Evolutionary conservation across 371 early-diverging fungal genomes (phyloP).

Genomic region (Choanephora cucurbitarum): DNA sequence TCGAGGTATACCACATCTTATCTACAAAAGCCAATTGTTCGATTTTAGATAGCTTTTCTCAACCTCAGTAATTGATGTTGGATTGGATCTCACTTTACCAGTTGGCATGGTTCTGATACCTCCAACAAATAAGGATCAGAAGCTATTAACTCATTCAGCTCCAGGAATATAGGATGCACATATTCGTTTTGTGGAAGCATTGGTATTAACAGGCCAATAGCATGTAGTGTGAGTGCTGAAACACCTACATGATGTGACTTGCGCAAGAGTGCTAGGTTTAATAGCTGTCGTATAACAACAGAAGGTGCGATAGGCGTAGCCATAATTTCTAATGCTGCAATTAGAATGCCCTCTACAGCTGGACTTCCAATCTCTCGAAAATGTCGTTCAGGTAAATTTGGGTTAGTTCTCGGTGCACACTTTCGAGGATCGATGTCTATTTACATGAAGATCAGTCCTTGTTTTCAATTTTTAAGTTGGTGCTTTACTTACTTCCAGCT

Average conservation of each 20-base stretch:
- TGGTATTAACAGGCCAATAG: constrained; percentile 49
- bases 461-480: constrained; percentile 25
- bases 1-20: constrained; percentile 49
- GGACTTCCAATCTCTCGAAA: constrained; percentile 82
- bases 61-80: no score
- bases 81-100: no score
- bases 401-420: constrained; percentile 55
- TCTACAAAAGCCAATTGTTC: constrained; percentile 25
- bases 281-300: constrained; percentile 39
- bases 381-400: constrained; percentile 71
- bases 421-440: constrained; percentile 55
- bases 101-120: constrained; percentile 52
- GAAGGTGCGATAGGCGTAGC: constrained; percentile 51
- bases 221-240: constrained; percentile 46
- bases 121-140: constrained; percentile 47
- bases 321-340: constrained; percentile 71
- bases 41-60: no score
- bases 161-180: constrained; percentile 45
- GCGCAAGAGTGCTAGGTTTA: constrained; percentile 49
- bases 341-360: constrained; percentile 63
- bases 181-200: constrained; percentile 46
- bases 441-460: constrained; percentile 11
- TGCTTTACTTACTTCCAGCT: constrained; percentile 45
- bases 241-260: constrained; percentile 50
- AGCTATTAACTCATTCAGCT: constrained; percentile 44